phyloP scores from a whole-genome alignment of 2,329 filamentous ascomycete genomes.

The Purpureocillium takamizusanense region DNA sequence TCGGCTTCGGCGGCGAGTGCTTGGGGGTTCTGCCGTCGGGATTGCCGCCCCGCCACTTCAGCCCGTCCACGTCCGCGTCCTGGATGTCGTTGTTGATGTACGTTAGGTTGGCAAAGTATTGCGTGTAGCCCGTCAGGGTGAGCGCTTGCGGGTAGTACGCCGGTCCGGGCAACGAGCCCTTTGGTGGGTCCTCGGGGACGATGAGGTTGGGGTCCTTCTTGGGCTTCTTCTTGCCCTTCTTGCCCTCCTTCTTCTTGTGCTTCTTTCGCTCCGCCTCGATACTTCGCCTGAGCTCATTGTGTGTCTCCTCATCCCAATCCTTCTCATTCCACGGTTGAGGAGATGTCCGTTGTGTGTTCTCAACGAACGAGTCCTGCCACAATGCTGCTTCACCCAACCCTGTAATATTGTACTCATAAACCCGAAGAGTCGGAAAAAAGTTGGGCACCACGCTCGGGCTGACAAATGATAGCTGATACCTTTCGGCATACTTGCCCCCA shows the following conservation, averaged over 20 bases:
- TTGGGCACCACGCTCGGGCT: conserved; percentile 86
- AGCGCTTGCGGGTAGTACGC: conserved; percentile 83
- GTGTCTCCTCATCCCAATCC: conserved; percentile 13
- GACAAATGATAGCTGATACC: conserved; percentile 74
- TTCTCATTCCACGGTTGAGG: conserved; percentile 17
- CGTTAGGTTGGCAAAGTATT: conserved; percentile 94
- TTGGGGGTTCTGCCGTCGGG: conserved; percentile 47
- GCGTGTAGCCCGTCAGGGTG: conserved; percentile 70
- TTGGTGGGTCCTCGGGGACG: conserved; percentile 64
- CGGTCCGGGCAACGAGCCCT: conserved; percentile 68
- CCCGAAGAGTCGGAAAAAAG: conserved; percentile 79
- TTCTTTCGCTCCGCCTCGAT: conserved; percentile 22
- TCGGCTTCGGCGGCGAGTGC: conserved; percentile 45
- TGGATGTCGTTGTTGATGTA: conserved; percentile 67
- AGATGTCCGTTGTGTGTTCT: conserved; percentile 3
- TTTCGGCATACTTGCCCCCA: conserved; percentile 73
- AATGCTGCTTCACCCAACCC: conserved; percentile 53
- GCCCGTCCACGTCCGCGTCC: conserved; percentile 17
- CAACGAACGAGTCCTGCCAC: conserved; percentile 30
- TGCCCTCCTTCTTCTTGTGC: conserved; percentile 25
- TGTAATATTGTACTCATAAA: conserved; percentile 89
- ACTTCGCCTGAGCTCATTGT: conserved; percentile 19
- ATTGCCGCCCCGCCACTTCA: conserved; percentile 56
- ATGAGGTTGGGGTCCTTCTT: conserved; percentile 51
- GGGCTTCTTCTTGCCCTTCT: conserved; percentile 38